Percentiles rank a stretch among this genome's conserved stretches.
These are phyloP conservation scores for Dryas drummondii DNA, from an alignment of 306 rosid species.

Conservation along the genomic window DNA sequence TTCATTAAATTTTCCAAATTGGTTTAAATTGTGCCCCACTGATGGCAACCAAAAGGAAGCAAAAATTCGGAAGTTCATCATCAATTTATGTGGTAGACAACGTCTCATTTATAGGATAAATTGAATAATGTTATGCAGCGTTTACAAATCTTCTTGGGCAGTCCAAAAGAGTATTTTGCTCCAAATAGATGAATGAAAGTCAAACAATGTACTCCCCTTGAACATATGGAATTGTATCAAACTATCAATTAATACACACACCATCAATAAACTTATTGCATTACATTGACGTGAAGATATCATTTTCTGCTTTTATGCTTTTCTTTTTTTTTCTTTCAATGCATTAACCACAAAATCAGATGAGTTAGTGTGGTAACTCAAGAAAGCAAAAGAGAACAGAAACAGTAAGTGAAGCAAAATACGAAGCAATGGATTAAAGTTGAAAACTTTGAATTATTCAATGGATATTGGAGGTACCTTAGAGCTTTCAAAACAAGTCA, in stretches of 20 bases:
- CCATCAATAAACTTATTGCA: neutral
- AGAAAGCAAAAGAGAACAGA: neutral
- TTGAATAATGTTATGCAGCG: neutral
- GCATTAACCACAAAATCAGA: too few relatives aligned
- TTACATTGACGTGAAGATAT: neutral
- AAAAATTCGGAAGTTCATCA: neutral
- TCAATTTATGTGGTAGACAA: neutral
- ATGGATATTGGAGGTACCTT: constrained; percentile 44
- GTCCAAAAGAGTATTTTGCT: neutral
- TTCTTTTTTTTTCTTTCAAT: neutral
- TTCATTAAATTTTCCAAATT: neutral
- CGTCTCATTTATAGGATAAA: neutral
- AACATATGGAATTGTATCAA: neutral
- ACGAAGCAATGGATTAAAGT: neutral
- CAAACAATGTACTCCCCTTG: neutral
- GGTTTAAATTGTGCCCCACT: neutral
- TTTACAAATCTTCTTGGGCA: neutral
- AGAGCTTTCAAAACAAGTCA: constrained; percentile 55
- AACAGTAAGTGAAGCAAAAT: neutral
- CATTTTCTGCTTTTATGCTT: neutral
- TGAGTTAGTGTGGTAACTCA: neutral
- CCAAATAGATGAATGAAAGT: neutral
- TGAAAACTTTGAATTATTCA: neutral
- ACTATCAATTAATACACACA: neutral
- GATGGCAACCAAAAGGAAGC: neutral